Evolutionary conservation across 768 basidiomycete genomes (phyloP).

Genomic region (Boletus patriciae): DNA sequence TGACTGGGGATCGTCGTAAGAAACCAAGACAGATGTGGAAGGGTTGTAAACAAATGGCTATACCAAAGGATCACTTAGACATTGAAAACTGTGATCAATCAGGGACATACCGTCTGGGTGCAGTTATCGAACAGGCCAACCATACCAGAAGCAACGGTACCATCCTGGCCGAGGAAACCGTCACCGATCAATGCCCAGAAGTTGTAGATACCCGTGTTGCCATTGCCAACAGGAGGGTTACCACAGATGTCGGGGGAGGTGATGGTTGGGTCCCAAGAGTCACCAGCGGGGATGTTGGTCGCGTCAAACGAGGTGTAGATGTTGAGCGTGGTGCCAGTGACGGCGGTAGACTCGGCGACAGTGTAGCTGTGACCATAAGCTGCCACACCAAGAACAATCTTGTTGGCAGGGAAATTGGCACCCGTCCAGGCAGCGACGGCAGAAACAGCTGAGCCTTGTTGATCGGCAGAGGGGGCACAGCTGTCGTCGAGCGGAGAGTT

Average conservation of each 20-base stretch:
- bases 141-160: slow-evolving; percentile 54
- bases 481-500: slow-evolving; percentile 82
- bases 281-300: slow-evolving; percentile 46
- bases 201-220: slow-evolving; percentile 52
- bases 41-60: slow-evolving; percentile 71
- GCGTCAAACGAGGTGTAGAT: slow-evolving; percentile 54
- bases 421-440: slow-evolving; percentile 71
- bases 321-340: slow-evolving; percentile 32
- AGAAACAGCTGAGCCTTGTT: slow-evolving; percentile 72
- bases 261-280: slow-evolving; percentile 51
- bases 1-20: slow-evolving; percentile 64
- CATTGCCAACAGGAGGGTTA: slow-evolving; percentile 41
- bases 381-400: slow-evolving; percentile 84
- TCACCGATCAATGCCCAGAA: slow-evolving; percentile 62
- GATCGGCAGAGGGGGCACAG: slow-evolving; percentile 59
- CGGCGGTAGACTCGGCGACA: slow-evolving; percentile 25
- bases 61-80: not conserved
- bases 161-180: slow-evolving; percentile 51
- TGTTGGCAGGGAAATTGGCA: slow-evolving; percentile 69
- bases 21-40: slow-evolving; percentile 52
- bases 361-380: slow-evolving; percentile 79
- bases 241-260: slow-evolving; percentile 61
- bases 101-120: slow-evolving; percentile 64
- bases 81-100: not conserved
- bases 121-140: slow-evolving; percentile 59